phyloP scores from a whole-genome alignment of 805 yeast species.

The Metschnikowia picachoensis region DNA sequence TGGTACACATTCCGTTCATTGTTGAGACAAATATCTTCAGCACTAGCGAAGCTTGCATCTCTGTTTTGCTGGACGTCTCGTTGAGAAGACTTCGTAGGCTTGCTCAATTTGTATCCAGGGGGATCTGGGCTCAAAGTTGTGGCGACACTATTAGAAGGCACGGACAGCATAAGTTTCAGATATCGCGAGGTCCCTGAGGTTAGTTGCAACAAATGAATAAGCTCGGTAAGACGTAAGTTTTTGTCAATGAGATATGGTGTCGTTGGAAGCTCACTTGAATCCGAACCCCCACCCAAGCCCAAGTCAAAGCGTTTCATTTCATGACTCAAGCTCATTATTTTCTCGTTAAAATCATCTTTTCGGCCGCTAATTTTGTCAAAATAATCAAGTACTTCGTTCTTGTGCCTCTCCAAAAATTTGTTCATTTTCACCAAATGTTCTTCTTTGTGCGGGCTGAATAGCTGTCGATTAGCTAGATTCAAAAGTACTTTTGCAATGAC shows the following conservation, averaged over 20 bases:
- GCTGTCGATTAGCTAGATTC: conserved; percentile 72
- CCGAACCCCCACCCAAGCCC: conserved; percentile 47
- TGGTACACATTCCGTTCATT: conserved; percentile 34
- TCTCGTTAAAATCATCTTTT: conserved; percentile 61
- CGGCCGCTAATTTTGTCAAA: conserved; percentile 69
- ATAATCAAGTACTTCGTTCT: conserved; percentile 59
- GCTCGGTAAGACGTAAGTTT: conserved; percentile 55
- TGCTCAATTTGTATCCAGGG: conserved; percentile 2
- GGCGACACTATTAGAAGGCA: conserved; percentile 11
- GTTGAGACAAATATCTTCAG: conserved; percentile 23
- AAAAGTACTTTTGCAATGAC: conserved; percentile 75
- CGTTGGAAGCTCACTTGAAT: conserved; percentile 58
- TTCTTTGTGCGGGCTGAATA: conserved; percentile 76
- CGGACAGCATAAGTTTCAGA: conserved; percentile 6
- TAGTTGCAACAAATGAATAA: conserved; percentile 44
- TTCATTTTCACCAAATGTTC: conserved; percentile 75
- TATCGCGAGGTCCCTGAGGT: conserved; percentile 7
- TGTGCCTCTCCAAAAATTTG: conserved; percentile 55
- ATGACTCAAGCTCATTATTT: conserved; percentile 52
- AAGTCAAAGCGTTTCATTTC: conserved; percentile 54
- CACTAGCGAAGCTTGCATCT: conserved; percentile 9
- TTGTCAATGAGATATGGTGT: conserved; percentile 69
- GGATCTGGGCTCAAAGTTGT: conserved; percentile 12
- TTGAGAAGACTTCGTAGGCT: conserved; percentile 3
- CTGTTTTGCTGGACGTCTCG: conserved; percentile 4